These are phyloP conservation scores for Dactylorhiza incarnata DNA, from an alignment of 106 monocot genomes.

Conservation along the genomic window DNA sequence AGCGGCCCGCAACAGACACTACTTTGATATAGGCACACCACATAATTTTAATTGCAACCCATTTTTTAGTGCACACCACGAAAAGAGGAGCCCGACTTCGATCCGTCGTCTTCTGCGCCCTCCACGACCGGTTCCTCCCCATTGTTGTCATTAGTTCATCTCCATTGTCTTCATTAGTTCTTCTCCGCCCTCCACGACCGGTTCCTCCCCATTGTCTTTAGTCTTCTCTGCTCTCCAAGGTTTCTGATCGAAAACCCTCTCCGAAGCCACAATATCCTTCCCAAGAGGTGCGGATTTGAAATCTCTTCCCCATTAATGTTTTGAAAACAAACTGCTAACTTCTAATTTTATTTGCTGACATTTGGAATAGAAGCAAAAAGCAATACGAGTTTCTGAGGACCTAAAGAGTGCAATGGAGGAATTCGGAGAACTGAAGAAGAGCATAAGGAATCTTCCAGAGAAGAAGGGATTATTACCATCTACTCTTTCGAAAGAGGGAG, in stretches of 20 bases:
- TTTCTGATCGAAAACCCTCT: constrained; percentile 1
- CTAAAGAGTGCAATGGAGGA: constrained; percentile 17
- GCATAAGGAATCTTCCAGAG: constrained; percentile 34
- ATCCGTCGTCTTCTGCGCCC: no score
- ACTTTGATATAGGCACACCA: no score
- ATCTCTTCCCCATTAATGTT: neutral
- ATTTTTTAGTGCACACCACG: no score
- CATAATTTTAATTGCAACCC: no score
- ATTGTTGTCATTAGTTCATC: no score
- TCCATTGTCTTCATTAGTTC: no score
- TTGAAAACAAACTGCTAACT: neutral
- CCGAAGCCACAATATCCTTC: neutral
- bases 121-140: no score
- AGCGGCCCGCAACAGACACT: no score
- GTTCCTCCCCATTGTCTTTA: no score
- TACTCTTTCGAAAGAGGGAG: constrained; percentile 3
- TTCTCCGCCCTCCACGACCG: no score
- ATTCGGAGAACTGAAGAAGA: constrained; percentile 34
- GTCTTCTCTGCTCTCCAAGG: neutral
- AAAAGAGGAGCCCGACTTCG: no score
- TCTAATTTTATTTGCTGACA: neutral
- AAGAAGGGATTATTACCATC: neutral
- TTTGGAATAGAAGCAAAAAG: neutral
- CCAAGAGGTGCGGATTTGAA: neutral
- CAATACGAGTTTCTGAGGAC: constrained; percentile 3